Percentiles rank a stretch among this genome's conserved stretches.
phyloP scores from a whole-genome alignment of 805 yeast genomes.

The Teunomyces barrocoloradensis region DNA sequence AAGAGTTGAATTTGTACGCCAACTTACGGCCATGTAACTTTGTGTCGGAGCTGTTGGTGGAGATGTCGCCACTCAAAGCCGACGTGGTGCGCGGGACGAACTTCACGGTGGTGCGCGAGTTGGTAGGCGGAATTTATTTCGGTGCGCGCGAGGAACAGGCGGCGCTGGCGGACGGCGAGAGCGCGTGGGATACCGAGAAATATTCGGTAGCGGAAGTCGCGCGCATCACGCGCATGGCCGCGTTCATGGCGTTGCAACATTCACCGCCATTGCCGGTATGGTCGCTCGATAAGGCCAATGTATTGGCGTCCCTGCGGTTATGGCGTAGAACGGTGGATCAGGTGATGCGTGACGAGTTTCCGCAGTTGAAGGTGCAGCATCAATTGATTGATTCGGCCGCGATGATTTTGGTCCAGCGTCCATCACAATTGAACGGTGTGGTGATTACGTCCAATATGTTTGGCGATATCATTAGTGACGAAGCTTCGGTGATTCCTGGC shows the following conservation, averaged over 20 bases:
- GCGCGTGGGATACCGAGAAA: conserved; percentile 91
- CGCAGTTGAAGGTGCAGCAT: conserved; percentile 81
- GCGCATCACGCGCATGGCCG: conserved; percentile 98
- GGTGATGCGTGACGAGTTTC: conserved; percentile 85
- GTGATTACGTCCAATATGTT: conserved; percentile 94
- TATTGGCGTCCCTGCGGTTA: conserved; percentile 89
- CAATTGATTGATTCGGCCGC: conserved; percentile 99
- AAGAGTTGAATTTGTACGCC: conserved; percentile 91
- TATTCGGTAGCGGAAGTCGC: conserved; percentile 90
- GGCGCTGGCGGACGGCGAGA: conserved; percentile 57
- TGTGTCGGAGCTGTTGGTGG: conserved; percentile 77
- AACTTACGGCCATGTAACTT: conserved; percentile 96
- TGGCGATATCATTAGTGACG: conserved; percentile 97
- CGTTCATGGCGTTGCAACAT: conserved; percentile 89
- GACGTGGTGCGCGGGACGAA: conserved; percentile 88
- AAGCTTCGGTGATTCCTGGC: conserved; percentile 97
- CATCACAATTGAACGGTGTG: conserved; percentile 88
- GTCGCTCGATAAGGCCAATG: conserved; percentile 97
- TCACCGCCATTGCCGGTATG: conserved; percentile 93
- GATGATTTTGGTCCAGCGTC: conserved; percentile 91
- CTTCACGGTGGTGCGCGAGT: conserved; percentile 90
- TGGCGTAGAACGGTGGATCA: conserved; percentile 94
- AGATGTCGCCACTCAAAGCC: conserved; percentile 82
- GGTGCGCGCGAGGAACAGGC: conserved; percentile 94
- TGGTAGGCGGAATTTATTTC: conserved; percentile 97